A percentile compares a stretch with the other conserved stretches of the same genome.
Conservation (phyloP, 371 early-diverging fungal genomes). For the Massospora cicadina region DNA sequence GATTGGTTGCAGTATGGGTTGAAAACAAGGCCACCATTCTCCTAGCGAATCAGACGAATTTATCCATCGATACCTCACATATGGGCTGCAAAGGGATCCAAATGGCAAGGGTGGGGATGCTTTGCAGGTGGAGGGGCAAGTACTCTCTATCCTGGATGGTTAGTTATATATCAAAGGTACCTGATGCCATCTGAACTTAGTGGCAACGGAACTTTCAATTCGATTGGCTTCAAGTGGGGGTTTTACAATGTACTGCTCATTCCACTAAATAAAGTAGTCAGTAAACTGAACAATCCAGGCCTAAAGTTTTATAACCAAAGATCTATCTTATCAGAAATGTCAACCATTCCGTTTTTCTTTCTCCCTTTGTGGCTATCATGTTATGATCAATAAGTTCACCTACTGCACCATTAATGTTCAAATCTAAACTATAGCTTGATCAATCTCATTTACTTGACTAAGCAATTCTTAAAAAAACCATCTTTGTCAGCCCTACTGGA, state of each 20-base stretch:
- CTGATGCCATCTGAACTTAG: not conserved
- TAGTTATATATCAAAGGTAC: not conserved
- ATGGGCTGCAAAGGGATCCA: not conserved
- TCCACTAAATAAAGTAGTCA: not conserved
- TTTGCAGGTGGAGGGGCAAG: not conserved
- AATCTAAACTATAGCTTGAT: too few species aligned
- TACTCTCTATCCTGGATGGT: not conserved
- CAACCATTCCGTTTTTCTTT: too few species aligned
- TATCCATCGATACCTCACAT: not conserved
- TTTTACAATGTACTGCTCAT: not conserved
- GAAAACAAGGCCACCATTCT: not conserved
- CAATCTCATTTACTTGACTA: too few species aligned
- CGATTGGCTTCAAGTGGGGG: not conserved
- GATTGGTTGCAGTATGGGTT: not conserved
- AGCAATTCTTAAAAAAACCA: too few species aligned
- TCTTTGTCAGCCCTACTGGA: too few species aligned
- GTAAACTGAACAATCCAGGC: not conserved
- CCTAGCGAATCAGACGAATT: not conserved
- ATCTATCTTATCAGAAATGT: too few species aligned
- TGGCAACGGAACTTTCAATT: not conserved
- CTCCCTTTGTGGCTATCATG: too few species aligned
- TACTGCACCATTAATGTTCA: too few species aligned
- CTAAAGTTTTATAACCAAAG: too few species aligned
- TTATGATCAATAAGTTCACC: too few species aligned
- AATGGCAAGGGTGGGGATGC: not conserved